Conservation (phyloP, 1,284 basidiomycete genomes). For the Coniferiporia sulphurascens region DNA sequence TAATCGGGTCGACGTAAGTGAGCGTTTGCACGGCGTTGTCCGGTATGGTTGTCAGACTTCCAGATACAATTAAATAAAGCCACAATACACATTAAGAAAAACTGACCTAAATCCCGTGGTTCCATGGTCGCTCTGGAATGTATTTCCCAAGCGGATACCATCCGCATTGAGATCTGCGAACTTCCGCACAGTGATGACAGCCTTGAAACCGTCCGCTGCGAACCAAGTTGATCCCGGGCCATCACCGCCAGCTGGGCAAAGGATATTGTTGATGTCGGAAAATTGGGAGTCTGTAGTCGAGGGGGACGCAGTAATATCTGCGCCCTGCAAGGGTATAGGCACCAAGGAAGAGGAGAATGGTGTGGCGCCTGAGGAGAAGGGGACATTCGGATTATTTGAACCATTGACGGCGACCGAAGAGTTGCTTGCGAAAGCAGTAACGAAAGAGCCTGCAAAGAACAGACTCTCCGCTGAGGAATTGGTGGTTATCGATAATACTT, state of each 20-base stretch:
- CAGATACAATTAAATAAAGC: conserved; percentile 5
- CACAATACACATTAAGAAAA: neutral
- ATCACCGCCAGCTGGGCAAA: conserved; percentile 81
- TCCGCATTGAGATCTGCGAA: conserved; percentile 68
- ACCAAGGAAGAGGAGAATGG: conserved; percentile 89
- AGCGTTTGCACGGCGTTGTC: conserved; percentile 80
- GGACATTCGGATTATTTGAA: conserved; percentile 72
- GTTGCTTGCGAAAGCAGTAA: conserved; percentile 65
- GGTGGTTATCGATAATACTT: conserved; percentile 74
- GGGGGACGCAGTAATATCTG: conserved; percentile 68
- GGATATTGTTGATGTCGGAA: conserved; percentile 65
- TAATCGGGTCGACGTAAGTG: conserved; percentile 73
- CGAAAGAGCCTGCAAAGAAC: conserved; percentile 86
- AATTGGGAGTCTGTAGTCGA: conserved; percentile 63
- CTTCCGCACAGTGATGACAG: conserved; percentile 72
- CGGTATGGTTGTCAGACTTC: conserved; percentile 79
- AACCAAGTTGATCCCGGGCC: conserved; percentile 85
- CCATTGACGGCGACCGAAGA: conserved; percentile 47
- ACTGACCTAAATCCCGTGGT: conserved; percentile 82
- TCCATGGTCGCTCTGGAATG: conserved; percentile 74
- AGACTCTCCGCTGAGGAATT: conserved; percentile 71
- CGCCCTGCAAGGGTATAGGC: conserved; percentile 70
- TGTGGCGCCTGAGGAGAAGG: conserved; percentile 71
- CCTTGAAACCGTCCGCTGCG: conserved; percentile 63
- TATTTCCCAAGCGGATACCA: conserved; percentile 89